Evolutionary conservation across 495 filamentous ascomycete species (phyloP).

Genomic region (Hapsidospora chrysogenum): DNA sequence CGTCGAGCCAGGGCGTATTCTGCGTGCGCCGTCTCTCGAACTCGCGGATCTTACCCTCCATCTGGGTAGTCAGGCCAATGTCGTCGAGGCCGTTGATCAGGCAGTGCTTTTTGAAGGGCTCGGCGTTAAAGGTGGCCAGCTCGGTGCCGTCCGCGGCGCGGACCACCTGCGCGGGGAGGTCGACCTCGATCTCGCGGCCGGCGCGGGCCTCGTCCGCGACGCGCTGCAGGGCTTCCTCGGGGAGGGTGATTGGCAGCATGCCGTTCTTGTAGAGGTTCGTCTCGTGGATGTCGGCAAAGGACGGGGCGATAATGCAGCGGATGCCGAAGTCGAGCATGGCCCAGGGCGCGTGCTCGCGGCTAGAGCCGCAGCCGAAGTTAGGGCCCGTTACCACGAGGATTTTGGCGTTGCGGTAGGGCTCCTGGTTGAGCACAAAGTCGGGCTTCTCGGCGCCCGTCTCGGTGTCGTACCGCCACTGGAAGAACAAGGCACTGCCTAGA

Average conservation of each 20-base stretch:
- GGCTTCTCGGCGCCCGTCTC: constrained; percentile 52
- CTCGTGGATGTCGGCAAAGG: constrained; percentile 95
- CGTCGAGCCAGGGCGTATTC: constrained; percentile 87
- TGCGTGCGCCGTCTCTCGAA: constrained; percentile 65
- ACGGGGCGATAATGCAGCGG: constrained; percentile 80
- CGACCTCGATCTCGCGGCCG: constrained; percentile 78
- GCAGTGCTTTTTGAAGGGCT: constrained; percentile 86
- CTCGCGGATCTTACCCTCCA: constrained; percentile 70
- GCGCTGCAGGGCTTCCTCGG: constrained; percentile 44
- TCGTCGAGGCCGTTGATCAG: constrained; percentile 91
- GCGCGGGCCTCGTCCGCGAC: constrained; percentile 69
- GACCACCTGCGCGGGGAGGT: constrained; percentile 74
- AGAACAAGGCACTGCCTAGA: constrained; percentile 75
- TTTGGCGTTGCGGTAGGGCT: constrained; percentile 71
- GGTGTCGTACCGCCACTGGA: constrained; percentile 56
- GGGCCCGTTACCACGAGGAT: constrained; percentile 85
- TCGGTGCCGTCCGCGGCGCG: constrained; percentile 54
- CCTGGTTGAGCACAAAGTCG: constrained; percentile 79
- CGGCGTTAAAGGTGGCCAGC: constrained; percentile 68
- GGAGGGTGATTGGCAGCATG: constrained; percentile 80
- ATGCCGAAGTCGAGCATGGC: constrained; percentile 94
- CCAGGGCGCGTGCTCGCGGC: constrained; percentile 94
- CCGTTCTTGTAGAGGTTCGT: constrained; percentile 99
- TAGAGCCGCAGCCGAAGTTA: constrained; percentile 93
- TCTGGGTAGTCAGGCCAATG: constrained; percentile 85